Evolutionary conservation across 345 rosid genomes (phyloP).

Genomic region (Citrus reticulata): DNA sequence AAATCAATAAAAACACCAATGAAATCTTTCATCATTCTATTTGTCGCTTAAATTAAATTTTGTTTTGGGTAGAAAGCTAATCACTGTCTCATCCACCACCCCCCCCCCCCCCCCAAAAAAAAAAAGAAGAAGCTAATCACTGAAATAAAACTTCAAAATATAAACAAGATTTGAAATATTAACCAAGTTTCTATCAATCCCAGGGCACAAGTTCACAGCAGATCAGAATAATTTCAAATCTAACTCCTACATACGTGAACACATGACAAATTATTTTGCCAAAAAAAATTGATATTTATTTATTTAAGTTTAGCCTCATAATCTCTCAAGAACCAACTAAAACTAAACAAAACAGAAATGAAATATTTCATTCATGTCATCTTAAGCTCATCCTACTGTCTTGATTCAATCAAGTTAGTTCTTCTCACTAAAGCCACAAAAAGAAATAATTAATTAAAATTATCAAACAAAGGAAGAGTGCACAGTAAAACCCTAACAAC

Average conservation of each 20-base stretch:
- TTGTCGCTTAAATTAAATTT: not conserved
- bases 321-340: not conserved
- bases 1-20: not conserved
- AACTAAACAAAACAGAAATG: not conserved
- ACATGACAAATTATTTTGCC: not conserved
- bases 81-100: no score
- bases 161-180: no score
- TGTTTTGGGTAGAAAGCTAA: not conserved
- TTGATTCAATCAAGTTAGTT: not conserved
- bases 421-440: not conserved
- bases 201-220: no score
- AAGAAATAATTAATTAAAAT: not conserved
- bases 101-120: no score
- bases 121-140: no score
- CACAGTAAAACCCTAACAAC: constrained; percentile 32
- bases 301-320: not conserved
- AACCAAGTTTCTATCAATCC: no score
- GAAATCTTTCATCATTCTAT: not conserved
- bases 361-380: not conserved
- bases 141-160: no score
- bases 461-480: not conserved
- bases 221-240: no score
- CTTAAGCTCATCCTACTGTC: not conserved
- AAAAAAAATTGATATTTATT: no score
- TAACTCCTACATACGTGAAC: not conserved